Conservation (phyloP, 2,329 filamentous ascomycete genomes). For the Aureobasidium subglaciale region DNA sequence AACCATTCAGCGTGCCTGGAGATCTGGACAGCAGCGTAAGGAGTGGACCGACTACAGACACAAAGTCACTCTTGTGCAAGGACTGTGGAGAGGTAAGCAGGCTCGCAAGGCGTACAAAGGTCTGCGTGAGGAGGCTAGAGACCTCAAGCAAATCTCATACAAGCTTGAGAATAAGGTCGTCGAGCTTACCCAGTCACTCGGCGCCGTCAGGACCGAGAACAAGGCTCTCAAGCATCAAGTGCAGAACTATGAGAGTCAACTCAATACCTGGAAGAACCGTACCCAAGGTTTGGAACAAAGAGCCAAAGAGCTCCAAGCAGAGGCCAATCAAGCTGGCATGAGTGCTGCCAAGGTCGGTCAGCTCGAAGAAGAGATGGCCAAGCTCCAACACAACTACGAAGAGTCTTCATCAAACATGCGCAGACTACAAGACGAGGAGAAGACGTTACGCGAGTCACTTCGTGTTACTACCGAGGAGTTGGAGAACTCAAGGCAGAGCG, state of each 20-base stretch:
- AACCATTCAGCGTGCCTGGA: slow-evolving; percentile 86
- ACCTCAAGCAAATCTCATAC: slow-evolving; percentile 99
- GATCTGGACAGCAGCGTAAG: slow-evolving; percentile 68
- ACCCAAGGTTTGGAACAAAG: slow-evolving; percentile 84
- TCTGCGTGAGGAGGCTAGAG: slow-evolving; percentile 88
- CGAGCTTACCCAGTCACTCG: slow-evolving; percentile 88
- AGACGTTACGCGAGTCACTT: slow-evolving; percentile 73
- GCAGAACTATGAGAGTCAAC: slow-evolving; percentile 90
- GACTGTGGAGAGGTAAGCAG: slow-evolving; percentile 77
- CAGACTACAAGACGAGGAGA: slow-evolving; percentile 90
- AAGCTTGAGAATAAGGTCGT: slow-evolving; percentile 99
- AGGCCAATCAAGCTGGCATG: slow-evolving; percentile 97
- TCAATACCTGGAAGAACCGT: slow-evolving; percentile 91
- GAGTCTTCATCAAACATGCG: slow-evolving; percentile 89
- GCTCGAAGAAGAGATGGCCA: slow-evolving; percentile 94
- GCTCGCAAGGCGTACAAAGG: slow-evolving; percentile 83
- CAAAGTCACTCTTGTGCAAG: slow-evolving; percentile 86
- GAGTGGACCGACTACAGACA: slow-evolving; percentile 82
- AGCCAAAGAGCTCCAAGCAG: slow-evolving; percentile 87
- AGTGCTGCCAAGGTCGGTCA: slow-evolving; percentile 81
- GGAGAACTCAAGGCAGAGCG: slow-evolving; percentile 68
- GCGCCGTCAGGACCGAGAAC: slow-evolving; percentile 90
- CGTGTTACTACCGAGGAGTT: slow-evolving; percentile 73
- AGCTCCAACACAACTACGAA: slow-evolving; percentile 79
- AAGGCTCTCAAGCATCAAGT: slow-evolving; percentile 81